Conservation (phyloP, 768 basidiomycete species). For the Leccinum longicurvipes region DNA sequence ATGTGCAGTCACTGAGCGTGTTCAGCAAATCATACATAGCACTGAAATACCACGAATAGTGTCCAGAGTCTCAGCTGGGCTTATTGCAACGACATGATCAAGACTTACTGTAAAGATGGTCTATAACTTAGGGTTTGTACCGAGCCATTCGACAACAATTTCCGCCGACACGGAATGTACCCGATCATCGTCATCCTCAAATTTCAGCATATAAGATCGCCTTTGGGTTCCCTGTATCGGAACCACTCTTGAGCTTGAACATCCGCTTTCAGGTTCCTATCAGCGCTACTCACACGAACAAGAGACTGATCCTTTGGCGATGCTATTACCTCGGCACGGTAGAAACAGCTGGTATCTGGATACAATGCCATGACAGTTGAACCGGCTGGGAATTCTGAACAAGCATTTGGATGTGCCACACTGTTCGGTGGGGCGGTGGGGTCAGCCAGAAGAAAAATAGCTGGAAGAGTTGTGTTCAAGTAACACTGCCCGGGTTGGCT, state of each 20-base stretch:
- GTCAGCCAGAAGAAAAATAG: constrained; percentile 80
- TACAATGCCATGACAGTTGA: constrained; percentile 84
- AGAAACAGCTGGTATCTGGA: constrained; percentile 89
- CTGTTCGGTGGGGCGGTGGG: constrained; percentile 53
- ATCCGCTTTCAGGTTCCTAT: not conserved
- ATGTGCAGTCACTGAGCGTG: no score
- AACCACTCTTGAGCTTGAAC: constrained; percentile 12
- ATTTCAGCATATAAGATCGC: constrained; percentile 72
- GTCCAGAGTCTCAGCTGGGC: constrained; percentile 11
- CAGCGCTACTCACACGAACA: constrained; percentile 35
- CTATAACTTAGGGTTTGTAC: constrained; percentile 17
- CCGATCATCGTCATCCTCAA: constrained; percentile 87
- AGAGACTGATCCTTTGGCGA: constrained; percentile 48
- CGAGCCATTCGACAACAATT: constrained; percentile 81
- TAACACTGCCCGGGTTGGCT: constrained; percentile 70
- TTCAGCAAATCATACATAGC: no score
- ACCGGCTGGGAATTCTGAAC: constrained; percentile 68
- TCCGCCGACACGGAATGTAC: constrained; percentile 74
- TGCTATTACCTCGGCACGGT: constrained; percentile 79
- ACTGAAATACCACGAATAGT: no score
- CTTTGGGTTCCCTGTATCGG: constrained; percentile 35
- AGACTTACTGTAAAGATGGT: not conserved
- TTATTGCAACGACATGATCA: no score
- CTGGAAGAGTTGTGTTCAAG: constrained; percentile 61
- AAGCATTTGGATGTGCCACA: constrained; percentile 65